Conservation (phyloP, 148 eudicot species). For the Cornus kousa region DNA sequence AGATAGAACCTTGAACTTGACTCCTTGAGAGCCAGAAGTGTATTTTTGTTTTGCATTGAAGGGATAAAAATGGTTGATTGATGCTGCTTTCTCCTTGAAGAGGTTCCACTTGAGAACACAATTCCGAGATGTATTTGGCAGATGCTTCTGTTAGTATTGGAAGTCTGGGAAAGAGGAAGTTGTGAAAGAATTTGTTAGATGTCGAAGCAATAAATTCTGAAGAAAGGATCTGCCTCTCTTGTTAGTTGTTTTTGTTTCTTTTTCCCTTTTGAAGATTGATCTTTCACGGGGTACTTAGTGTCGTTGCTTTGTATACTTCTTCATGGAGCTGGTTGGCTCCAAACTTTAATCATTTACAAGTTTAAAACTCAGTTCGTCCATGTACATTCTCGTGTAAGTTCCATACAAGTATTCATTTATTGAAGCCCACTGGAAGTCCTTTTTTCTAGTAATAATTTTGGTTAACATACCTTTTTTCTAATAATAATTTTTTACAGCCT, state of each 20-base stretch:
- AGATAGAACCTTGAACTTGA: constrained; percentile 10
- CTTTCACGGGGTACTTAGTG: too few relatives aligned
- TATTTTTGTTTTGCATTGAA: not conserved
- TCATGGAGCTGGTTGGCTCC: too few relatives aligned
- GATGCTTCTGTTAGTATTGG: not conserved
- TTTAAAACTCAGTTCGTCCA: too few relatives aligned
- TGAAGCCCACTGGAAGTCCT: too few relatives aligned
- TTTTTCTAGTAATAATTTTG: too few relatives aligned
- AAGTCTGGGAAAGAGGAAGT: not conserved
- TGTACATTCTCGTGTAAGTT: too few relatives aligned
- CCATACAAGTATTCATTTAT: too few relatives aligned
- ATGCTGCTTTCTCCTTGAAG: not conserved
- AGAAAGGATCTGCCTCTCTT: not conserved
- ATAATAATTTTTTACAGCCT: too few relatives aligned
- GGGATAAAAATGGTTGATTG: not conserved
- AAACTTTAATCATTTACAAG: too few relatives aligned
- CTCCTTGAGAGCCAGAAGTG: not conserved
- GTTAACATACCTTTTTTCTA: too few relatives aligned
- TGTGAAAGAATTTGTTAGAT: not conserved
- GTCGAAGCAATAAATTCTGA: not conserved
- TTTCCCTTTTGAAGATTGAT: not conserved
- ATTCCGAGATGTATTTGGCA: not conserved
- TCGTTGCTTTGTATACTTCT: not conserved
- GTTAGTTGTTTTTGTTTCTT: not conserved
- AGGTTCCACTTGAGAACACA: not conserved